Percentiles rank a stretch among this genome's conserved stretches.
phyloP scores from a whole-genome alignment of 306 rosid species.

The Sesbania bispinosa region DNA sequence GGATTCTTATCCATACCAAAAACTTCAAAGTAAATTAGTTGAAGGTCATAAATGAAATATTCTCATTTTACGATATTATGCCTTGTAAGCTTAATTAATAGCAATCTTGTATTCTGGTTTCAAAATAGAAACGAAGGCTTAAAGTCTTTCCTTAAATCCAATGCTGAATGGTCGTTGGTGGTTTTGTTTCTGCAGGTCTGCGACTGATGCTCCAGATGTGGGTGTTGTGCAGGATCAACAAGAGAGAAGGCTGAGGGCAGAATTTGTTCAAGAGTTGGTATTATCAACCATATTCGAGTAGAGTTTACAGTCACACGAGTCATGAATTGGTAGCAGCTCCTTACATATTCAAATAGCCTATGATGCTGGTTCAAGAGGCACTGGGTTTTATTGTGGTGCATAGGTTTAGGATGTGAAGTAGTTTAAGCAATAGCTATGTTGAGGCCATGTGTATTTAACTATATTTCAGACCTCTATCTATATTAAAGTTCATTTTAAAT shows the following conservation, averaged over 20 bases:
- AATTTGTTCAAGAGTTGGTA: constrained; percentile 62
- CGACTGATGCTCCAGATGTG: constrained; percentile 27
- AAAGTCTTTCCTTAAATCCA: neutral
- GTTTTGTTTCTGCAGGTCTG: constrained; percentile 41
- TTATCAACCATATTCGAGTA: constrained; percentile 64
- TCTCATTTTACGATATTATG: neutral
- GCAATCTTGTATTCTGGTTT: neutral
- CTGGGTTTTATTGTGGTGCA: constrained; percentile 32
- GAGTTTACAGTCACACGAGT: constrained; percentile 17
- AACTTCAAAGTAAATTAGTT: too few species aligned
- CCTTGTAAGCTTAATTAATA: neutral
- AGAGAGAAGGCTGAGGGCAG: constrained; percentile 61
- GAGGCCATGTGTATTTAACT: neutral
- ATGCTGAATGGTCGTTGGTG: constrained; percentile 8
- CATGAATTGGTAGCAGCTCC: constrained; percentile 27
- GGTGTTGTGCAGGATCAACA: constrained; percentile 45
- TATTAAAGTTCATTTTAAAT: neutral
- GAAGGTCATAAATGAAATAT: neutral
- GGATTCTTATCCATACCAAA: too few species aligned
- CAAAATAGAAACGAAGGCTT: neutral
- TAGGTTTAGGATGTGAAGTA: constrained; percentile 30
- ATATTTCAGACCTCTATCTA: neutral
- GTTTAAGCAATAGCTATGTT: constrained; percentile 17
- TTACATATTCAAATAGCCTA: constrained; percentile 19
- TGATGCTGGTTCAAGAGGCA: constrained; percentile 30